These are phyloP conservation scores for Rhizopus delemar DNA, from an alignment of 371 early-diverging fungal species.

Conservation along the genomic window DNA sequence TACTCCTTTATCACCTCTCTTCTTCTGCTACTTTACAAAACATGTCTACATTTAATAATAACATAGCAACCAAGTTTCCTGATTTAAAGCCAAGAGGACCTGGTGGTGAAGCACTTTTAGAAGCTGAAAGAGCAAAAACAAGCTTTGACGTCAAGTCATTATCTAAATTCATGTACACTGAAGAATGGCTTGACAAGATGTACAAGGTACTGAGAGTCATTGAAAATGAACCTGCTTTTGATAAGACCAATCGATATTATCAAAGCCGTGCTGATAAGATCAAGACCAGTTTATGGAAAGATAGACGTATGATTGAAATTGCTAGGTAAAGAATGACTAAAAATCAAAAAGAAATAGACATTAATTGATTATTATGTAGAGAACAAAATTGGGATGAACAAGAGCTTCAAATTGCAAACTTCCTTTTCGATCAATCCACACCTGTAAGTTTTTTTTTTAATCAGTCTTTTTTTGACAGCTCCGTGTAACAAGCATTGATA, in stretches of 20 bases:
- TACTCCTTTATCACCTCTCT: conserved; percentile 1
- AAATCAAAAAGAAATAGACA: background rate
- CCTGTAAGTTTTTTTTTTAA: conserved; percentile 34
- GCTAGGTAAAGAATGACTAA: conserved; percentile 28
- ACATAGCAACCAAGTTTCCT: conserved; percentile 48
- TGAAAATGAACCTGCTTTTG: conserved; percentile 61
- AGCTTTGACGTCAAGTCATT: conserved; percentile 56
- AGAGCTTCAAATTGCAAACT: conserved; percentile 39
- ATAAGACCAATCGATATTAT: conserved; percentile 58
- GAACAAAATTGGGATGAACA: conserved; percentile 47
- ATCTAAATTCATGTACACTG: conserved; percentile 56
- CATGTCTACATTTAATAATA: conserved; percentile 34
- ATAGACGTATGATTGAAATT: conserved; percentile 53
- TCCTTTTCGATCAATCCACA: conserved; percentile 44
- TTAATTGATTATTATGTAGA: conserved; percentile 13
- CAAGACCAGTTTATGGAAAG: conserved; percentile 45
- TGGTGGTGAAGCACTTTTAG: conserved; percentile 55
- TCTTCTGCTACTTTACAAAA: background rate
- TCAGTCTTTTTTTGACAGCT: background rate
- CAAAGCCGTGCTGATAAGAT: conserved; percentile 54
- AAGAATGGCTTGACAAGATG: conserved; percentile 53
- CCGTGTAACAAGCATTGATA: conserved; percentile 6
- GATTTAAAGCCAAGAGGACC: conserved; percentile 53
- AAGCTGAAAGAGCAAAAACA: conserved; percentile 57
- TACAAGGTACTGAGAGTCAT: conserved; percentile 52